phyloP scores from a whole-genome alignment of 2,329 filamentous ascomycete species.

The Colletotrichum cuscutae region DNA sequence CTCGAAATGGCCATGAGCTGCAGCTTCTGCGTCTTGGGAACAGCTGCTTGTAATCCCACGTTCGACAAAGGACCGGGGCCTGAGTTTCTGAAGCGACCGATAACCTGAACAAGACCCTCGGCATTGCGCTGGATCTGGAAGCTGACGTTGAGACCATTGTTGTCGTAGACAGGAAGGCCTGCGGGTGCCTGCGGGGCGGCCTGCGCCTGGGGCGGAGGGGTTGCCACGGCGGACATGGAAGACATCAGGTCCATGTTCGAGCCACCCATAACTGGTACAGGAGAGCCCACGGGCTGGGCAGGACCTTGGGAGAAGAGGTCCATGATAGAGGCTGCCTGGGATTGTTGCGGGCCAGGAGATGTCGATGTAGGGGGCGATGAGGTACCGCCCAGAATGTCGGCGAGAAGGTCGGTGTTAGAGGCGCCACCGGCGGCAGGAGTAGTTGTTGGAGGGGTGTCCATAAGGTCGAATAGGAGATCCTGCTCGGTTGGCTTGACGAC shows the following conservation, averaged over 20 bases:
- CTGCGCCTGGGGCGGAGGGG: slow-evolving; percentile 37
- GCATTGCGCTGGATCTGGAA: slow-evolving; percentile 87
- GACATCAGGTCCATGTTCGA: slow-evolving; percentile 62
- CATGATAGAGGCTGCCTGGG: slow-evolving; percentile 82
- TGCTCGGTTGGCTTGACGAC: slow-evolving; percentile 87
- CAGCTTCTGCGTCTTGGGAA: slow-evolving; percentile 95
- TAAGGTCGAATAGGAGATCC: slow-evolving; percentile 90
- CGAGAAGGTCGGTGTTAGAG: slow-evolving; percentile 87
- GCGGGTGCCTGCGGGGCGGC: slow-evolving; percentile 54
- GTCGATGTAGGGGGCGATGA: slow-evolving; percentile 55
- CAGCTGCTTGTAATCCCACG: slow-evolving; percentile 91
- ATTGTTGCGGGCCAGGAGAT: slow-evolving; percentile 64
- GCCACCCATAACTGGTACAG: slow-evolving; percentile 45
- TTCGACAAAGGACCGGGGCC: slow-evolving; percentile 72
- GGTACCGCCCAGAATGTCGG: slow-evolving; percentile 89
- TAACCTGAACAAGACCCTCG: slow-evolving; percentile 82
- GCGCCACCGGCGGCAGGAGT: slow-evolving; percentile 59
- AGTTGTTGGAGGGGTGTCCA: slow-evolving; percentile 75
- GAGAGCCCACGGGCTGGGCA: slow-evolving; percentile 39
- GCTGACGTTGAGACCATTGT: slow-evolving; percentile 83
- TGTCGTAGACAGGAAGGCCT: slow-evolving; percentile 82
- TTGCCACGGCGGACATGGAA: slow-evolving; percentile 56
- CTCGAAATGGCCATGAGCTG: slow-evolving; percentile 91
- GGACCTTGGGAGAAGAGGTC: slow-evolving; percentile 74
- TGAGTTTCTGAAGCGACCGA: slow-evolving; percentile 86